Conservation (phyloP, 2,329 filamentous ascomycete species). For the Chaetomiaceae sp. region DNA sequence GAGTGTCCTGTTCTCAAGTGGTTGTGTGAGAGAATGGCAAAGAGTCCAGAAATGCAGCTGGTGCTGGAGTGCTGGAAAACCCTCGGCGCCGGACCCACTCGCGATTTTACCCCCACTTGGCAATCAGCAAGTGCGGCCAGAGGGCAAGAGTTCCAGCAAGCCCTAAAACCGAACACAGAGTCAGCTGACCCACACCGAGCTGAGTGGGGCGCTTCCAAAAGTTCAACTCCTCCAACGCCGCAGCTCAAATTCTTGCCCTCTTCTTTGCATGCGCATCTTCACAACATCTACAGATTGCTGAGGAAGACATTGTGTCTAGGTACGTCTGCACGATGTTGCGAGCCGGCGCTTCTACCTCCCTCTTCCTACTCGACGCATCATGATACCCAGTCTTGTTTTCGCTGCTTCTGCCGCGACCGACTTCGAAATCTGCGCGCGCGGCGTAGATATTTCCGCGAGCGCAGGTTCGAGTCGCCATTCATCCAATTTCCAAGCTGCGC, state of each 20-base stretch:
- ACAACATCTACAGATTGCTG: slow-evolving; percentile 57
- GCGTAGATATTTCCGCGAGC: slow-evolving; percentile 3
- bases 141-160: slow-evolving; percentile 24
- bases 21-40: slow-evolving; percentile 23
- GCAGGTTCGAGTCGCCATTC: slow-evolving; percentile 4
- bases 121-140: slow-evolving; percentile 4
- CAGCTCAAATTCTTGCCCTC: slow-evolving; percentile 28
- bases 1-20: slow-evolving; percentile 30
- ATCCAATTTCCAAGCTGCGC: not conserved
- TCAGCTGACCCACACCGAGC: slow-evolving; percentile 25
- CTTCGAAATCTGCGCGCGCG: slow-evolving; percentile 3
- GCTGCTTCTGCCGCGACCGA: slow-evolving; percentile 11
- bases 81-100: slow-evolving; percentile 12
- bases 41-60: slow-evolving; percentile 19
- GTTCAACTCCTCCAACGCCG: slow-evolving; percentile 21
- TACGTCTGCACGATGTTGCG: slow-evolving; percentile 53
- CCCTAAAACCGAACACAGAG: slow-evolving; percentile 24
- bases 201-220: slow-evolving; percentile 26
- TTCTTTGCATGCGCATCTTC: slow-evolving; percentile 31
- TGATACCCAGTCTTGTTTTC: slow-evolving; percentile 32
- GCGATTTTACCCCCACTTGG: slow-evolving; percentile 16
- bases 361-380: slow-evolving; percentile 20
- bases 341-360: slow-evolving; percentile 24
- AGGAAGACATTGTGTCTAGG: slow-evolving; percentile 63
- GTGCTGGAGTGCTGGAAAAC: slow-evolving; percentile 23